These are phyloP conservation scores for Psophocarpus tetragonolobus DNA, from an alignment of 306 rosid genomes.

Conservation along the genomic window DNA sequence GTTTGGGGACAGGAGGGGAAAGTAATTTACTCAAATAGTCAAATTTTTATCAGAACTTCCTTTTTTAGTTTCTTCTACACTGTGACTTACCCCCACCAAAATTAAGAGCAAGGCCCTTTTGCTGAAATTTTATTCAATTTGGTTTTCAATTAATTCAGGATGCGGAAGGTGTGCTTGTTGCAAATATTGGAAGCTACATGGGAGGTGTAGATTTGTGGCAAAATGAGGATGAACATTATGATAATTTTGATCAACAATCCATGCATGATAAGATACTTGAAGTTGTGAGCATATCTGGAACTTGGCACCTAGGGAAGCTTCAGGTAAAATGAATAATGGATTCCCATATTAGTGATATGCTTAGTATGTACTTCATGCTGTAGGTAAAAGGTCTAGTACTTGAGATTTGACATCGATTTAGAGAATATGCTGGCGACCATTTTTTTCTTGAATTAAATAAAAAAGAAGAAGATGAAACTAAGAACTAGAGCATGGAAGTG, in stretches of 20 bases:
- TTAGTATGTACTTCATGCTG: background rate
- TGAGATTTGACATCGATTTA: slow-evolving; percentile 21
- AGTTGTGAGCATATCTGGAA: slow-evolving; percentile 98
- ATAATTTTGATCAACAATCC: slow-evolving; percentile 92
- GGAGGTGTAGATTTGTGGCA: slow-evolving; percentile 99
- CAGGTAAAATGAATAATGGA: slow-evolving; percentile 59
- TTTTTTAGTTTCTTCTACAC: slow-evolving; percentile 4
- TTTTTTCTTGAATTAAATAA: background rate
- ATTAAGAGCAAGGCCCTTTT: background rate
- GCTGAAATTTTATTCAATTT: slow-evolving; percentile 23
- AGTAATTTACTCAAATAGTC: slow-evolving; percentile 12
- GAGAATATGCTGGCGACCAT: background rate
- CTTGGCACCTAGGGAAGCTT: slow-evolving; percentile 99
- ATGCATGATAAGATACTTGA: slow-evolving; percentile 98
- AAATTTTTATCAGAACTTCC: background rate
- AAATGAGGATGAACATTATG: slow-evolving; percentile 91
- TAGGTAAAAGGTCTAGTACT: slow-evolving; percentile 9
- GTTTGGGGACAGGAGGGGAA: background rate
- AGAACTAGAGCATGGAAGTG: background rate
- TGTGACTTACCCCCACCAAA: background rate
- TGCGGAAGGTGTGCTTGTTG: slow-evolving; percentile 98
- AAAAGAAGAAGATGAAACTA: background rate
- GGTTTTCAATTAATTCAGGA: slow-evolving; percentile 60
- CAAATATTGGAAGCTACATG: slow-evolving; percentile 99
- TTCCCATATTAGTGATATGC: background rate